These are phyloP conservation scores for Diddensiella santjacobensis DNA, from an alignment of 805 yeast genomes.

Conservation along the genomic window DNA sequence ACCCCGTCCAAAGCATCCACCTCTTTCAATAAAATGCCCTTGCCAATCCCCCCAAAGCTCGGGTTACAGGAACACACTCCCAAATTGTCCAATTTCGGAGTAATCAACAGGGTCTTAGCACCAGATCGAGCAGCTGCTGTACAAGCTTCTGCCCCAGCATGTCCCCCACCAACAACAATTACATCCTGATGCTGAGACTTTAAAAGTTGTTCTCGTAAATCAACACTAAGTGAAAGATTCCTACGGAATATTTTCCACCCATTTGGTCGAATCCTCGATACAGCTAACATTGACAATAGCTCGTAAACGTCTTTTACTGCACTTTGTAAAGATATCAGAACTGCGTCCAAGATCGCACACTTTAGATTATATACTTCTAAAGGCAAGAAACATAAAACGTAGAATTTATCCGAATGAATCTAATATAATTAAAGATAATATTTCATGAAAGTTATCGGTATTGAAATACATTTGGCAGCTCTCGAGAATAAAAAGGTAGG, in stretches of 20 bases:
- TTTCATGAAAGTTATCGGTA: no score
- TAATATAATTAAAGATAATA: no score
- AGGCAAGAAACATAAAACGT: no score
- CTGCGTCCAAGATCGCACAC: no score
- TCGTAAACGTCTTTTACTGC: no score
- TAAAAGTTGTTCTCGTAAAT: conserved; percentile 12
- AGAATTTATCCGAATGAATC: no score
- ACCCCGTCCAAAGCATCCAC: conserved; percentile 97
- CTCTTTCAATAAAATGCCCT: conserved; percentile 87
- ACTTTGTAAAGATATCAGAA: no score
- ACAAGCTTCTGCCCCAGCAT: conserved; percentile 98
- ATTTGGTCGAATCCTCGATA: no score
- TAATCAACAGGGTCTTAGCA: conserved; percentile 61
- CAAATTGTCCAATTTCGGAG: conserved; percentile 69
- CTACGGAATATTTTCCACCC: neutral
- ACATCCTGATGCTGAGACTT: conserved; percentile 47
- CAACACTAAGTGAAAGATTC: conserved; percentile 13
- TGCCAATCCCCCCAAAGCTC: conserved; percentile 97
- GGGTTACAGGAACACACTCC: conserved; percentile 98
- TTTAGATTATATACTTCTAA: no score
- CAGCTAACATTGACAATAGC: no score
- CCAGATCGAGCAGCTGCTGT: conserved; percentile 89
- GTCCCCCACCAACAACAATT: conserved; percentile 94
- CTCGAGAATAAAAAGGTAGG: no score
- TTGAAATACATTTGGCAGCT: no score